Evolutionary conservation across 495 filamentous ascomycete genomes (phyloP).

Genomic region (Aspergillus campestris): DNA sequence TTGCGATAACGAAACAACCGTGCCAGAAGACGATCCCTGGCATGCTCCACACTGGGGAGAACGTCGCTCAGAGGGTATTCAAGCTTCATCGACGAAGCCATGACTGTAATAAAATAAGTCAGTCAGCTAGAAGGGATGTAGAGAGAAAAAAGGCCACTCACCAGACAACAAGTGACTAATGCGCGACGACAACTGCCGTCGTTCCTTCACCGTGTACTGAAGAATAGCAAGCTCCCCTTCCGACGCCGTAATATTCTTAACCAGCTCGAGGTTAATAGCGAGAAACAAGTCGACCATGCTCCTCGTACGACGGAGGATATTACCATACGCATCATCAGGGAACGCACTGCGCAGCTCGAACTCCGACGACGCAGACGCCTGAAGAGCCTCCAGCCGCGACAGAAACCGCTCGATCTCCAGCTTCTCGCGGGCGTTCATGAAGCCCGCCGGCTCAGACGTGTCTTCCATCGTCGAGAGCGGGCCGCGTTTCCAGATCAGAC

Average conservation of each 20-base stretch:
- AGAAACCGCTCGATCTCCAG: conserved; percentile 55
- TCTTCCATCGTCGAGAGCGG: conserved; percentile 67
- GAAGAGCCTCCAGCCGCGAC: conserved; percentile 60
- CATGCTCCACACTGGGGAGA: conserved; percentile 71
- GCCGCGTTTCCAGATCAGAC: conserved; percentile 95
- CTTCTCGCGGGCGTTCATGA: conserved; percentile 79
- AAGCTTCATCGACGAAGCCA: conserved; percentile 86
- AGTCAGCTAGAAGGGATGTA: background rate
- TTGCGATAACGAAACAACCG: conserved; percentile 81
- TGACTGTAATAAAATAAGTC: conserved; percentile 42
- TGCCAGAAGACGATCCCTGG: conserved; percentile 75
- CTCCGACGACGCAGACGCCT: conserved; percentile 66
- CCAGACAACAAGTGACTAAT: conserved; percentile 90
- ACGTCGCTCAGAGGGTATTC: conserved; percentile 88
- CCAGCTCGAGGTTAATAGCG: conserved; percentile 87
- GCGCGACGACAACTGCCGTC: conserved; percentile 67
- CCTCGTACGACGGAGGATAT: conserved; percentile 68
- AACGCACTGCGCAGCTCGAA: conserved; percentile 82
- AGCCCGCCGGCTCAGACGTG: conserved; percentile 42
- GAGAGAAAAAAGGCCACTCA: conserved; percentile 18
- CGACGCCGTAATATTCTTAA: conserved; percentile 67
- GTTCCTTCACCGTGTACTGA: conserved; percentile 69
- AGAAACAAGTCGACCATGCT: conserved; percentile 87
- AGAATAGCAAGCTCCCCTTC: conserved; percentile 74
- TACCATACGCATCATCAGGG: conserved; percentile 55